Percentiles rank a stretch among this genome's conserved stretches.
Evolutionary conservation across 2,329 filamentous ascomycete species (phyloP).

Genomic region (Colletotrichum simmondsii): DNA sequence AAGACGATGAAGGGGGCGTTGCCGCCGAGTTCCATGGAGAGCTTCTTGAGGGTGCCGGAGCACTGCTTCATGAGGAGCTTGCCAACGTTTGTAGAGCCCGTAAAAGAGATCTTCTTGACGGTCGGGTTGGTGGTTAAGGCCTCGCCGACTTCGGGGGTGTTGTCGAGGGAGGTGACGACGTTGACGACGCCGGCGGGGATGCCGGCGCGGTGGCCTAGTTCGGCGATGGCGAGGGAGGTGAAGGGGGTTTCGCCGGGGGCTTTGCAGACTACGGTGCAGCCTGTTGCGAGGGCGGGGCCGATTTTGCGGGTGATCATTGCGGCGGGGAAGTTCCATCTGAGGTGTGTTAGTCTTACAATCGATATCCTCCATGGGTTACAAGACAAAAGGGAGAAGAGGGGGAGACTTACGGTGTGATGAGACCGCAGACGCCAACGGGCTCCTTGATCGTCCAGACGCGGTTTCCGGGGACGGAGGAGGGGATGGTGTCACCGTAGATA

Average conservation of each 20-base stretch:
- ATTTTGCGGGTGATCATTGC: constrained; percentile 81
- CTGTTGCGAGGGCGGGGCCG: constrained; percentile 85
- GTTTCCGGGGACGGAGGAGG: constrained; percentile 75
- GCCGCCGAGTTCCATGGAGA: constrained; percentile 90
- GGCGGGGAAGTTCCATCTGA: constrained; percentile 84
- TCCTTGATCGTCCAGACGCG: constrained; percentile 83
- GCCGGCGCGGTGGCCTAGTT: constrained; percentile 86
- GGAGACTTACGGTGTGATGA: constrained; percentile 87
- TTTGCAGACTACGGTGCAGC: constrained; percentile 94
- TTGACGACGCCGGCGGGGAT: constrained; percentile 93
- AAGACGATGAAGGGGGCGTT: constrained; percentile 98
- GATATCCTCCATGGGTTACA: no score
- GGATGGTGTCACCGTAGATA: constrained; percentile 80
- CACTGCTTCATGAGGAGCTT: constrained; percentile 91
- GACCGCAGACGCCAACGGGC: constrained; percentile 83
- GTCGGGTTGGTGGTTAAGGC: constrained; percentile 79
- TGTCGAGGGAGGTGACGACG: constrained; percentile 81
- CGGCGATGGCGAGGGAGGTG: constrained; percentile 86
- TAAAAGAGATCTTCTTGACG: constrained; percentile 93
- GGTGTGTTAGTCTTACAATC: not conserved
- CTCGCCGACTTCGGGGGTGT: constrained; percentile 83
- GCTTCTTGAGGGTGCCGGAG: constrained; percentile 82
- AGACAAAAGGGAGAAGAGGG: no score
- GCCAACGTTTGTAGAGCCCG: constrained; percentile 78
- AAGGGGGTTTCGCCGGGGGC: constrained; percentile 93